Base-by-base conservation (phyloP, 257 asterid species). In the Vinca minor region DNA sequence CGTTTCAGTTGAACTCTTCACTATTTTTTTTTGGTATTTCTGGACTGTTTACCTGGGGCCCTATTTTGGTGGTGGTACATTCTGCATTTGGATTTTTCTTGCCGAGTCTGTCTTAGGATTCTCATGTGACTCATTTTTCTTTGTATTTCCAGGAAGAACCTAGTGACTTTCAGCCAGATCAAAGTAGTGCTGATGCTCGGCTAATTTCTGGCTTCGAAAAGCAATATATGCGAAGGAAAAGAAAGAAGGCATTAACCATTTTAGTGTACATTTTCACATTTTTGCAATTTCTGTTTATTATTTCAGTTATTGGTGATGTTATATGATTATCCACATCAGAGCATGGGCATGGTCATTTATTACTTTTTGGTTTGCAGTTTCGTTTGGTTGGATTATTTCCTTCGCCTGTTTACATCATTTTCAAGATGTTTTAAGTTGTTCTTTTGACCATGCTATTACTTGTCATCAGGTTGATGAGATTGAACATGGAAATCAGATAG, bases 141-240 rank as follows among this genome's bases (percentile, higher is more conserved):
- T 66, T 59, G 44, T 67, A 52, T 69, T 17, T 74, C 64, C 78
- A 90, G 95, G 79, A 78, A 54, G 74, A 65, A 46, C 63, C 38
- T 39, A 60, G 45, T 38, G 63, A 25, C 44, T 78, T 65, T 60
- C 58, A 57, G 63, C 68, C 59, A 63, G 81, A 83, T 50, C 74
- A 36, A 58, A 78, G 71, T 72, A 48, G 63, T 67, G 76, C 59
- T 46, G 71, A 67, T 44, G 73, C 63, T 31, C 60, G 50, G 69
- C 80, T 73, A 38, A 57, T 56, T 64, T 62, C 76, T 73, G 62
- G 56, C 64, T 74, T 55, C 44, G 63, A 59, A 73, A 79, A 28
- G 20, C 21, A 61, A 64, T 49, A 36, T 38, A 85, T 69, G 69
- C 62, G 80, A 59, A 66, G 73, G 71, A 62, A 25, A 34, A 77